These are phyloP conservation scores for Vachellia collinsii DNA, from an alignment of 306 rosid genomes.

Conservation along the genomic window DNA sequence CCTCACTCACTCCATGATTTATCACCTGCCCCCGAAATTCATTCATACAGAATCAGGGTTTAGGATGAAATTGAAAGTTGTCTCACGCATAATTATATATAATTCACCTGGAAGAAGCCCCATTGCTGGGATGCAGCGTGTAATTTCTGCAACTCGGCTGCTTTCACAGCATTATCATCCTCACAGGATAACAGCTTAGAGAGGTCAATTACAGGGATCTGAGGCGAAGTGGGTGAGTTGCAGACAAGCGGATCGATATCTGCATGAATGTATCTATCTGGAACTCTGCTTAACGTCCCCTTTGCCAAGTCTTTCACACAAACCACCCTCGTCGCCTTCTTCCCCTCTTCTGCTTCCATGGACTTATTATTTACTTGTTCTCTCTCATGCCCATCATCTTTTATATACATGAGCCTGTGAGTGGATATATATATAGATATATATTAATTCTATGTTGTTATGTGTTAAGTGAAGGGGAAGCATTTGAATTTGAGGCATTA, in stretches of 20 bases:
- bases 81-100: not conserved
- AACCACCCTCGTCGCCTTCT: not conserved
- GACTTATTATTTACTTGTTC: not conserved
- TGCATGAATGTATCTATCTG: slow-evolving; percentile 37
- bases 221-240: slow-evolving; percentile 24
- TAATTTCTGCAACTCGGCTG: slow-evolving; percentile 39
- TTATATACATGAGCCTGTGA: not conserved
- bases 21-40: not conserved
- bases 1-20: not conserved
- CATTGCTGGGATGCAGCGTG: slow-evolving; percentile 52
- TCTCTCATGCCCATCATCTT: not conserved
- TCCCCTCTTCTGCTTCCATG: not conserved
- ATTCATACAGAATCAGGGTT: not conserved
- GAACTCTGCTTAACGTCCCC: slow-evolving; percentile 27
- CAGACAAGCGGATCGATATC: slow-evolving; percentile 41
- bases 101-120: slow-evolving; percentile 54
- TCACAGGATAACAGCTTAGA: slow-evolving; percentile 25
- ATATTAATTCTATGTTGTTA: too few species aligned
- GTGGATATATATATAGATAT: too few species aligned
- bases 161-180: not conserved
- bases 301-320: slow-evolving; percentile 36
- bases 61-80: not conserved
- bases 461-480: not conserved
- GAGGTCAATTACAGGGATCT: slow-evolving; percentile 49
- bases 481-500: not conserved